Conservation (phyloP, 805 yeast species). For the Yarrowia sp. region DNA sequence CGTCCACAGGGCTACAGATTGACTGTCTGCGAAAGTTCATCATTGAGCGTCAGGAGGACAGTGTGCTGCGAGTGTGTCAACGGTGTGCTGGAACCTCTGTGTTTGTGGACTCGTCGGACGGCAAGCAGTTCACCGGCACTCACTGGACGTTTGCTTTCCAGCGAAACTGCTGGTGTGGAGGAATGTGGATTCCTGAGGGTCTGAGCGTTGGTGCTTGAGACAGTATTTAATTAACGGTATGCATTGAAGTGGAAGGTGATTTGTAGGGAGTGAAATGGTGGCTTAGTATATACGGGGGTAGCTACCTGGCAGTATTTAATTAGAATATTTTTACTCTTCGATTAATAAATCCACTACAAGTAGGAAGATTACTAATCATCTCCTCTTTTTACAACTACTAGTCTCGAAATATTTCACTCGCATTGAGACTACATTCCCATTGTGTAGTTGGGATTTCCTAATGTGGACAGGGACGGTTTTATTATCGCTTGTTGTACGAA, state of each 20-base stretch:
- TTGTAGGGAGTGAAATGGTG: no score
- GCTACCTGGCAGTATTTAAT: no score
- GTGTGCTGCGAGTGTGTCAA: slow-evolving; percentile 55
- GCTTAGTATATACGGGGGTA: no score
- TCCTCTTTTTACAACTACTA: no score
- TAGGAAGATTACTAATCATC: no score
- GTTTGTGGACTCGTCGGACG: slow-evolving; percentile 48
- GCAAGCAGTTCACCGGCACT: slow-evolving; percentile 47
- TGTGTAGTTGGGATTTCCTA: slow-evolving; percentile 2
- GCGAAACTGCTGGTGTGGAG: slow-evolving; percentile 79
- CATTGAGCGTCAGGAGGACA: slow-evolving; percentile 51
- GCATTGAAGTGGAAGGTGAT: no score
- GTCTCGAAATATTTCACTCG: no score
- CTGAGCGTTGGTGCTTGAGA: not conserved
- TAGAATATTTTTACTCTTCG: no score
- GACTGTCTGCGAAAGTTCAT: slow-evolving; percentile 52
- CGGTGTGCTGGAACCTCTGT: slow-evolving; percentile 62
- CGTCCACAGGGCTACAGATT: slow-evolving; percentile 40
- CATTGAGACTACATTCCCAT: not conserved
- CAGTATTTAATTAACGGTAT: slow-evolving; percentile 9
- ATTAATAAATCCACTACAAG: no score
- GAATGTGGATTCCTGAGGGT: slow-evolving; percentile 45
- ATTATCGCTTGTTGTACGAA: slow-evolving; percentile 1
- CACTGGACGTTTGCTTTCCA: slow-evolving; percentile 71
- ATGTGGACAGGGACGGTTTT: not conserved